These are phyloP conservation scores for Botryotinia narcissicola DNA, from an alignment of 2,329 filamentous ascomycete species.

Conservation along the genomic window DNA sequence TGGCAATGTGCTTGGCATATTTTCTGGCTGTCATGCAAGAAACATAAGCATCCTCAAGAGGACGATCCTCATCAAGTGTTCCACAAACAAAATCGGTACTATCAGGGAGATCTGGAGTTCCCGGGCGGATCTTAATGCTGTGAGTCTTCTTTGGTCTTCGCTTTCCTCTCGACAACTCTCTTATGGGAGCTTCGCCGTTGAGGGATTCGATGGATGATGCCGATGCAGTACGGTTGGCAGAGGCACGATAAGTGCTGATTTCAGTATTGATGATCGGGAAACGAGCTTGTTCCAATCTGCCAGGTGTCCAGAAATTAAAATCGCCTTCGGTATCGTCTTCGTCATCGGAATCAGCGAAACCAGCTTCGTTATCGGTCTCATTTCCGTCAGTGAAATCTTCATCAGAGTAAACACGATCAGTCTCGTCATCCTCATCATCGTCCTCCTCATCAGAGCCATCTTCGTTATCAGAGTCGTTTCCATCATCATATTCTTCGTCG, in stretches of 20 bases:
- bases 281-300: constrained; percentile 36
- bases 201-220: constrained; percentile 59
- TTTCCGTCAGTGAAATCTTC: constrained; percentile 62
- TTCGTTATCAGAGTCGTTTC: constrained; percentile 45
- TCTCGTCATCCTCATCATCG: constrained; percentile 65
- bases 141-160: constrained; percentile 29
- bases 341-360: constrained; percentile 68
- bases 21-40: constrained; percentile 79
- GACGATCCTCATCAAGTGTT: constrained; percentile 91
- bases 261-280: constrained; percentile 24
- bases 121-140: constrained; percentile 58
- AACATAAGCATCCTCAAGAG: constrained; percentile 90
- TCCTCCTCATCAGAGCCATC: constrained; percentile 49
- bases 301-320: constrained; percentile 61
- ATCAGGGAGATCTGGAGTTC: constrained; percentile 83
- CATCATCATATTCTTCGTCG: constrained; percentile 45
- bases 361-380: constrained; percentile 66
- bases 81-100: constrained; percentile 99
- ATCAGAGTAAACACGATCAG: constrained; percentile 48
- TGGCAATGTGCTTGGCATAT: constrained; percentile 73
- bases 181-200: constrained; percentile 35
- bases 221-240: constrained; percentile 46
- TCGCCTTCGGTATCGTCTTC: constrained; percentile 64
- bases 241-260: constrained; percentile 32
- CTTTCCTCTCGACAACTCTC: constrained; percentile 22